Percentiles rank a stretch among this genome's conserved stretches.
These are phyloP conservation scores for Vigna trinervia DNA, from an alignment of 306 rosid genomes.

Conservation along the genomic window DNA sequence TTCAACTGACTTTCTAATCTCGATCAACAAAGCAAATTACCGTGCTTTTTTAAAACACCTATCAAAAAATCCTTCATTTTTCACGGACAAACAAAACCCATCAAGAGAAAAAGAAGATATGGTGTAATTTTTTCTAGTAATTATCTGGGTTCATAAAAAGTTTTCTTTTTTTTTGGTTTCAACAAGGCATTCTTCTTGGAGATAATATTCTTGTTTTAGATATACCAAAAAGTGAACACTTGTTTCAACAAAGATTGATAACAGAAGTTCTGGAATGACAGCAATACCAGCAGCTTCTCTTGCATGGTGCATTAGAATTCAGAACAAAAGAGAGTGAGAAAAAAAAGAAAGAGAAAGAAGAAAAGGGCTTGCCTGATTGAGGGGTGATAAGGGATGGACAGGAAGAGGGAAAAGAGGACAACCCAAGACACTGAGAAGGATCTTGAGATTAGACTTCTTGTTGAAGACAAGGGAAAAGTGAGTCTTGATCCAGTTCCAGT, in stretches of 20 bases:
- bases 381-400: slow-evolving; percentile 51
- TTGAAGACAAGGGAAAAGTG: slow-evolving; percentile 66
- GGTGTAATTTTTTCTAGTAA: background rate
- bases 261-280: background rate
- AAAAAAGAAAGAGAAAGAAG: background rate
- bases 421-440: slow-evolving; percentile 88
- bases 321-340: background rate
- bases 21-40: slow-evolving; percentile 29
- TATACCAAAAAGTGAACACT: background rate
- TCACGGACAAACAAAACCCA: background rate
- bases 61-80: background rate
- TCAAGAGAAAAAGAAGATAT: background rate
- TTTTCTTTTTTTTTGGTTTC: background rate
- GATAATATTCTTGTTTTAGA: background rate
- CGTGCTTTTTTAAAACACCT: slow-evolving; percentile 6
- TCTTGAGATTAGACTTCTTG: slow-evolving; percentile 76
- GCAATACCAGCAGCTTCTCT: background rate
- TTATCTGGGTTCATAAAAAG: background rate
- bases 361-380: slow-evolving; percentile 58
- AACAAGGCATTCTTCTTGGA: background rate
- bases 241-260: background rate
- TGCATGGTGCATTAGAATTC: slow-evolving; percentile 12
- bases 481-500: slow-evolving; percentile 87
- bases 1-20: slow-evolving; percentile 32
- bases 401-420: slow-evolving; percentile 92